Percentiles rank a stretch among this genome's conserved stretches.
These are phyloP conservation scores for Gremmenia infestans DNA, from an alignment of 2,329 filamentous ascomycete species.

Conservation along the genomic window DNA sequence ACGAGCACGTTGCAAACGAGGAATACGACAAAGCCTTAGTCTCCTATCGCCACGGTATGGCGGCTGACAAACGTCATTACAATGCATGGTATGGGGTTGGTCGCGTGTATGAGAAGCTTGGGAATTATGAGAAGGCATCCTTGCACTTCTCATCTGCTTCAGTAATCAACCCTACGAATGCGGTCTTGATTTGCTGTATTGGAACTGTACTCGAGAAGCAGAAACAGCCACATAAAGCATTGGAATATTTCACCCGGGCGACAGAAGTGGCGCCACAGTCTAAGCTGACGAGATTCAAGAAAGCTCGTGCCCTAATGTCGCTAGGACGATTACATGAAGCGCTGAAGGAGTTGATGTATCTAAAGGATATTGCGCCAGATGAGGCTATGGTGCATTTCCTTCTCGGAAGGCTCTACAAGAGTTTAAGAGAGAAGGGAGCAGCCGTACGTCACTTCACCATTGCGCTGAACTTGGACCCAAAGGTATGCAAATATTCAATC, in stretches of 20 bases:
- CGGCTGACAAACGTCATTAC: constrained; percentile 84
- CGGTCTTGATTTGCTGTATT: constrained; percentile 87
- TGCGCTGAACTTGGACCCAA: constrained; percentile 91
- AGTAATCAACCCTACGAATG: constrained; percentile 87
- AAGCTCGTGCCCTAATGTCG: constrained; percentile 79
- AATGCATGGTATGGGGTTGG: constrained; percentile 96
- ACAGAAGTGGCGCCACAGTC: constrained; percentile 76
- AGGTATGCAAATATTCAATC: constrained; percentile 53
- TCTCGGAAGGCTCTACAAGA: constrained; percentile 77
- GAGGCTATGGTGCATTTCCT: constrained; percentile 96
- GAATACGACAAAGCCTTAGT: constrained; percentile 93
- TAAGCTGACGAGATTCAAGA: constrained; percentile 85
- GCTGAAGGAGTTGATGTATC: constrained; percentile 74
- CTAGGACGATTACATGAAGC: constrained; percentile 67
- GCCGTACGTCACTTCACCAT: constrained; percentile 95
- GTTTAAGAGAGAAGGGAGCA: constrained; percentile 64
- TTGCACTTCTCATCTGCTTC: constrained; percentile 86
- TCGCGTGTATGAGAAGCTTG: constrained; percentile 81
- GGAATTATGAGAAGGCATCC: constrained; percentile 86
- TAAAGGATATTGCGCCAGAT: constrained; percentile 88
- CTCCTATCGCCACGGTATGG: constrained; percentile 80
- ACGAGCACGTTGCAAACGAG: constrained; percentile 93
- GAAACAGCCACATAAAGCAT: constrained; percentile 71
- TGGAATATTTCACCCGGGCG: constrained; percentile 77
- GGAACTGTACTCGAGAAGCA: constrained; percentile 86